A percentile compares a stretch with the other conserved stretches of the same genome.
These are phyloP conservation scores for Candida bentonensis DNA, from an alignment of 805 yeast genomes.

Conservation along the genomic window DNA sequence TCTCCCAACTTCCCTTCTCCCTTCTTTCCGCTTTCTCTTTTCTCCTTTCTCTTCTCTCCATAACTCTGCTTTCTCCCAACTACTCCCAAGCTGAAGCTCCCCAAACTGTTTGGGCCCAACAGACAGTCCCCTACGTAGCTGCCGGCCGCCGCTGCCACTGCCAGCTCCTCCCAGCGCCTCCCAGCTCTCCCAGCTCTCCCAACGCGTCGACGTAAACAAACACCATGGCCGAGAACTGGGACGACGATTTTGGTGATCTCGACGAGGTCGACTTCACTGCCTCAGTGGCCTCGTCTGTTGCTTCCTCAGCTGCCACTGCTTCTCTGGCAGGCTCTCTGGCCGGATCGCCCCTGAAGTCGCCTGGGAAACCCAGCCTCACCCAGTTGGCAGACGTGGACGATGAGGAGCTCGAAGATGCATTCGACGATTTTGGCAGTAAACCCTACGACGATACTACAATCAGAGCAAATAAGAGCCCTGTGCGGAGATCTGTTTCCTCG, in stretches of 20 bases:
- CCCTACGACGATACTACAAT: not conserved
- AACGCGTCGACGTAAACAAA: not conserved
- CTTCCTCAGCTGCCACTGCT: not conserved
- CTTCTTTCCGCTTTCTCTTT: too few relatives aligned
- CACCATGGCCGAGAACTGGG: conserved; percentile 6
- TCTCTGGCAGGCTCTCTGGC: not conserved
- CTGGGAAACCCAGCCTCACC: too few relatives aligned
- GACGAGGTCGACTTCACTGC: not conserved
- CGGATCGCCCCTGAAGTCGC: not conserved
- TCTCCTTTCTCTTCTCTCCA: too few relatives aligned
- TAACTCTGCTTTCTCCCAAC: too few relatives aligned
- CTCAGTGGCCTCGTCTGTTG: not conserved
- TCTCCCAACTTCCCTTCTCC: too few relatives aligned
- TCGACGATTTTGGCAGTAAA: not conserved
- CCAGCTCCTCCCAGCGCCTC: not conserved
- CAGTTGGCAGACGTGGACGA: too few relatives aligned
- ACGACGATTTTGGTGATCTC: conserved; percentile 8
- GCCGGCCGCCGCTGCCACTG: not conserved
- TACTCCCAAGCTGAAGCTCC: too few relatives aligned
- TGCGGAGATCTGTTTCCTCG: not conserved
- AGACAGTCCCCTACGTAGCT: too few relatives aligned
- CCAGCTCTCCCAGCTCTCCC: not conserved
- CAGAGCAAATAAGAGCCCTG: conserved; percentile 1
- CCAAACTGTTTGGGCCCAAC: too few relatives aligned
- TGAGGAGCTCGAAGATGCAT: not conserved